Evolutionary conservation across 2,329 filamentous ascomycete genomes (phyloP).

Genomic region (Colletotrichum liaoningense): DNA sequence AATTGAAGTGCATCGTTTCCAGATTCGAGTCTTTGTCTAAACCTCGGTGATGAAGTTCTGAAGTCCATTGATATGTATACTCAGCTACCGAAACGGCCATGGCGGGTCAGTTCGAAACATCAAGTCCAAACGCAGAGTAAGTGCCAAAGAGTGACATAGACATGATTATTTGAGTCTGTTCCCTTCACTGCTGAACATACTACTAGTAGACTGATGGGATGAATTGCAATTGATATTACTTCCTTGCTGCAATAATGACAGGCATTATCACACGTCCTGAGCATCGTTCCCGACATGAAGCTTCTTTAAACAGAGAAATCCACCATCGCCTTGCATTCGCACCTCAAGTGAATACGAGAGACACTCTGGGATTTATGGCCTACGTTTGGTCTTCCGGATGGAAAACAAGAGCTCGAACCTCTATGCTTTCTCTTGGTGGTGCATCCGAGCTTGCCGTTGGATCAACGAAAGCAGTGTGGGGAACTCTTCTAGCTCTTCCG

Average conservation of each 20-base stretch:
- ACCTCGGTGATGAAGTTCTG: not conserved
- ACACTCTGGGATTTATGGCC: not conserved
- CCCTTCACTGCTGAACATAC: too few relatives aligned
- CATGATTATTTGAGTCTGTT: too few relatives aligned
- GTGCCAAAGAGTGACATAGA: too few relatives aligned
- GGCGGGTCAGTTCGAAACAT: too few relatives aligned
- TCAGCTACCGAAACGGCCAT: too few relatives aligned
- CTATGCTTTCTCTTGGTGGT: constrained; percentile 69
- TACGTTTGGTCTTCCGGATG: constrained; percentile 49
- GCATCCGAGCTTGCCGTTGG: constrained; percentile 50
- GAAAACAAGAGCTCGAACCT: constrained; percentile 66
- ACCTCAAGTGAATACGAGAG: not conserved
- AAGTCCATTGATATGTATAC: too few relatives aligned
- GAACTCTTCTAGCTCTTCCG: constrained; percentile 62
- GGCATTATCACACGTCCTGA: not conserved
- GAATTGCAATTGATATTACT: too few relatives aligned
- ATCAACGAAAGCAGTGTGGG: constrained; percentile 67
- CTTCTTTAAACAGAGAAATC: not conserved
- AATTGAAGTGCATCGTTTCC: not conserved
- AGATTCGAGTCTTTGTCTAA: not conserved
- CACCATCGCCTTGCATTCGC: not conserved
- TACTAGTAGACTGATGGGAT: too few relatives aligned
- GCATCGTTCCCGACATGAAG: not conserved
- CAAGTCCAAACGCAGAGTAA: too few relatives aligned
- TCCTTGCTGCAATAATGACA: not conserved